Base-by-base conservation (phyloP, 139 green algal genomes). In the Pseudopediastrum boryanum region DNA sequence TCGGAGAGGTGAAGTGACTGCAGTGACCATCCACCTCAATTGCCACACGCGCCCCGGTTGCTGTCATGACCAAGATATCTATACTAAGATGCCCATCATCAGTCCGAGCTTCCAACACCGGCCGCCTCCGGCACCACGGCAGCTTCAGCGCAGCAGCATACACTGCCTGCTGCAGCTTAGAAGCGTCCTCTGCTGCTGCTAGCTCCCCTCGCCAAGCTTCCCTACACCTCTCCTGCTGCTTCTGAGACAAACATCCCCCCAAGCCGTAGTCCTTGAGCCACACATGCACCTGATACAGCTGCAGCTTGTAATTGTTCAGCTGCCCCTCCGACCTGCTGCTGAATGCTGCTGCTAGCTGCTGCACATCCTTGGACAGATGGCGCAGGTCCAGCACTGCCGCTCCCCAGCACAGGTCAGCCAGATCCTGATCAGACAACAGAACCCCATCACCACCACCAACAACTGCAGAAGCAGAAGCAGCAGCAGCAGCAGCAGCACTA, bases 211-310 rank as follows among this genome's bases (percentile, higher is more conserved):
- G 25, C 27, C 71, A 79, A 39, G 51, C 39, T 58, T 79, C 59
- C 42, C 62, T 29, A 41, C 71, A 59, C 42, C 38, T 16, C n/a
- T 36, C 23, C 29, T 58, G 44, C 59, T 71, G 41, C 8, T n/a
- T 36, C 6, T 43, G 31, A 9, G 25, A 21, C 58, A 71, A 27
- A 2, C 71, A 42, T 16, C 58, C 43, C 13, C 7, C 73, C 6
- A 51, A 31, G 31, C 62, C 21, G 16, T 13, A 38, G 27, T 79
- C 73, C 62, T 52, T 19, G 43, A 79, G 59, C 73, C 59, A 79
- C 51, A 38, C 7, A 35, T 79, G 59, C 19, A 63, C 73, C 29
- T 79, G 73, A 27, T 41, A 63, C 27, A 64, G 39, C 59, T 79
- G 73, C 58, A 12, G 42, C 29, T 41, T 19, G 6, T 61, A 12